phyloP scores from a whole-genome alignment of 495 filamentous ascomycete species.

The Chaetomium fimeti region DNA sequence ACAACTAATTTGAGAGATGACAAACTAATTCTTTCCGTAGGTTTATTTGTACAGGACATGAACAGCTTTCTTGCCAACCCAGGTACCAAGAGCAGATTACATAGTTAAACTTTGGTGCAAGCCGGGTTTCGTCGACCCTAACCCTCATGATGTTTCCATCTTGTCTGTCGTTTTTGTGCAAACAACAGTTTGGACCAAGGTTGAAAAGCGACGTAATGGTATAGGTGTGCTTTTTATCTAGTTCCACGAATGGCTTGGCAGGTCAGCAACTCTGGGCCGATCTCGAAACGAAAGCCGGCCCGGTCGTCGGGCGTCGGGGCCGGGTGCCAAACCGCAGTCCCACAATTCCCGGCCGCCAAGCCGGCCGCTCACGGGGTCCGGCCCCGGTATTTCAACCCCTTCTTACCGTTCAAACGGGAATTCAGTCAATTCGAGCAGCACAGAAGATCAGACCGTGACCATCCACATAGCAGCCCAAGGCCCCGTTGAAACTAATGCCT shows the following conservation, averaged over 20 bases:
- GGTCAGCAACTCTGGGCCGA: not conserved
- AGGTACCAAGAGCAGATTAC: too few species aligned
- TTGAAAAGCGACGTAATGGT: not conserved
- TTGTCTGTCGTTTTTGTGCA: not conserved
- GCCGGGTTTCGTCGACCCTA: not conserved
- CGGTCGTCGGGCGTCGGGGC: not conserved
- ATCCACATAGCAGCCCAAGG: not conserved
- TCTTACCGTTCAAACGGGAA: not conserved
- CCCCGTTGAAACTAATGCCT: not conserved
- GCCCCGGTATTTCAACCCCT: not conserved
- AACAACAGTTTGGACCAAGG: not conserved
- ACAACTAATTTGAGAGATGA: too few species aligned
- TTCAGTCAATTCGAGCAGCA: not conserved
- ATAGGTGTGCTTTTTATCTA: not conserved
- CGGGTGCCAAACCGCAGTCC: not conserved
- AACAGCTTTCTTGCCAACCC: not conserved
- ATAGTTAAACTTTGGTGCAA: not conserved
- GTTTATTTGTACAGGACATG: too few species aligned
- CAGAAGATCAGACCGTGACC: not conserved
- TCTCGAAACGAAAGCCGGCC: not conserved
- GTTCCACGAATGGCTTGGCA: not conserved
- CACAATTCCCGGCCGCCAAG: conserved; percentile 5
- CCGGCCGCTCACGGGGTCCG: not conserved
- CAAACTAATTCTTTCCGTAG: too few species aligned
- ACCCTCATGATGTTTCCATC: not conserved